Evolutionary conservation across 345 rosid genomes (phyloP).

Genomic region (Populus euphratica): DNA sequence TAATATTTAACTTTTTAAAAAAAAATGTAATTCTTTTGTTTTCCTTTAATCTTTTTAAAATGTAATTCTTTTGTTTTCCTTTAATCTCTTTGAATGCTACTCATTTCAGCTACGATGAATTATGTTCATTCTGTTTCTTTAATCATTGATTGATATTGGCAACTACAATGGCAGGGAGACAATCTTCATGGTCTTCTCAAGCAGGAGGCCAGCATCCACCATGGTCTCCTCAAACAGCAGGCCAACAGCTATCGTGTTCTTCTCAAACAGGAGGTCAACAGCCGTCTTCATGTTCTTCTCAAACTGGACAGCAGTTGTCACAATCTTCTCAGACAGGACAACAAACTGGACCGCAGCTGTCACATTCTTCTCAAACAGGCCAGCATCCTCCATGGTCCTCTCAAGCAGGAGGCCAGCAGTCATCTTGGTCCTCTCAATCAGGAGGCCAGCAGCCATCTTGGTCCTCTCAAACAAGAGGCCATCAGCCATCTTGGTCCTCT

Average conservation of each 20-base stretch:
- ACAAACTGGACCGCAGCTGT: neutral
- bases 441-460: conserved; percentile 16
- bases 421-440: neutral
- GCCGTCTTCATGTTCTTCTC: neutral
- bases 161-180: neutral
- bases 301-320: neutral
- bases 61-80: neutral
- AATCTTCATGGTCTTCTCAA: conserved; percentile 8
- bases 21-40: too few species aligned
- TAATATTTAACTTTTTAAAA: neutral
- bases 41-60: neutral
- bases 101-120: too few species aligned
- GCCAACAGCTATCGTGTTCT: neutral
- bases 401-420: conserved; percentile 2
- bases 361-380: neutral
- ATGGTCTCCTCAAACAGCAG: conserved; percentile 16
- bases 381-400: conserved; percentile 1
- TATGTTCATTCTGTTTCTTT: neutral
- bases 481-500: conserved; percentile 1
- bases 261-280: neutral
- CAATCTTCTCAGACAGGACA: neutral
- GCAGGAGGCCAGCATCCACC: conserved; percentile 9
- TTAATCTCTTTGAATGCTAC: neutral
- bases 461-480: conserved; percentile 8
- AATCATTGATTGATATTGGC: neutral